Percentiles rank a stretch among this genome's conserved stretches.
Evolutionary conservation across 202 grass and related monocot genomes (phyloP).

Genomic region (Schoenoplectus triqueter): DNA sequence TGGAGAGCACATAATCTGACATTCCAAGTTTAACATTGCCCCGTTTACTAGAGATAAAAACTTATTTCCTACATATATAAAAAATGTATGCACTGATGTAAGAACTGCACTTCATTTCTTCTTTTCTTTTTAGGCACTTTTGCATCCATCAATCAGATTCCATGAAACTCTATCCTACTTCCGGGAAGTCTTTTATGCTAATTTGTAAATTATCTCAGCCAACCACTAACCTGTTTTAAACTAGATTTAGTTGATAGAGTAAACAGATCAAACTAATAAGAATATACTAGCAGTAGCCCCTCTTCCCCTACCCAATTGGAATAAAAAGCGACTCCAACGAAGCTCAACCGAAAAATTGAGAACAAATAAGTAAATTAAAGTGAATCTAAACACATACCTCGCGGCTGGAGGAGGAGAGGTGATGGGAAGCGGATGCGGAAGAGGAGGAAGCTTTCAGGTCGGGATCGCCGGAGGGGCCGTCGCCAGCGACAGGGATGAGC

Average conservation of each 20-base stretch:
- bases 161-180: not conserved
- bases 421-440: slow-evolving; percentile 47
- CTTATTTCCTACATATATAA: too few relatives aligned
- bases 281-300: not conserved
- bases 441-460: slow-evolving; percentile 49
- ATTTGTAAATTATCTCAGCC: not conserved
- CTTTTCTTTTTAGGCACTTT: not conserved
- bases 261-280: not conserved
- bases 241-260: not conserved
- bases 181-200: not conserved
- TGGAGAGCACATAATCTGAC: too few relatives aligned
- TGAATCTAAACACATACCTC: slow-evolving; percentile 50
- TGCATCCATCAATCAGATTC: not conserved
- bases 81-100: too few relatives aligned
- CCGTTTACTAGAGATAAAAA: too few relatives aligned
- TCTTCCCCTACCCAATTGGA: not conserved
- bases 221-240: not conserved
- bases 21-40: too few relatives aligned
- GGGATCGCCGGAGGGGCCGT: slow-evolving; percentile 40
- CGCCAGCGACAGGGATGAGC: slow-evolving; percentile 78
- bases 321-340: not conserved
- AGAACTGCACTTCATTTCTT: not conserved
- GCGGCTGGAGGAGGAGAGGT: slow-evolving; percentile 60
- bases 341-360: slow-evolving; percentile 12
- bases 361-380: slow-evolving; percentile 12